Conservation (phyloP, 345 rosid genomes). For the Ricinus communis region DNA sequence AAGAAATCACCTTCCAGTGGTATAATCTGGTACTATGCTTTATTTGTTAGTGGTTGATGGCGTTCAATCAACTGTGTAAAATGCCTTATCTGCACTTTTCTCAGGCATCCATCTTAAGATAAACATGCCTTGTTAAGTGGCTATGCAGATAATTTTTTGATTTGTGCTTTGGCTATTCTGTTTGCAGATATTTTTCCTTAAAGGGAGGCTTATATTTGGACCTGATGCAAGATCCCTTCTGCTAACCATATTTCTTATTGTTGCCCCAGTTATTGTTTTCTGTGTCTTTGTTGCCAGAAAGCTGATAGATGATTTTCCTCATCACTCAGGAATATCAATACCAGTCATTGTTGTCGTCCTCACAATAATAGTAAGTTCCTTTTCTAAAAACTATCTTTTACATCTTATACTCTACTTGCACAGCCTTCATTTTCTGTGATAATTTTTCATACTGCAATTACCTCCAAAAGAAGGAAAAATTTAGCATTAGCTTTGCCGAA, state of each 20-base stretch:
- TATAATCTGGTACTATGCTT: background rate
- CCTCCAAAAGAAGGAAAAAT: background rate
- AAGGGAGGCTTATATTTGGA: conserved; percentile 92
- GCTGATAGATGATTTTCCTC: conserved; percentile 64
- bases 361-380: conserved; percentile 55
- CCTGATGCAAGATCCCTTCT: conserved; percentile 79
- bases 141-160: conserved; percentile 9
- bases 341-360: conserved; percentile 50
- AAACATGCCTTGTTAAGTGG: background rate
- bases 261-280: conserved; percentile 69
- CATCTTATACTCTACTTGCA: background rate
- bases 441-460: background rate
- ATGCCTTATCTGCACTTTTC: background rate
- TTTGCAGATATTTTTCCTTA: conserved; percentile 64
- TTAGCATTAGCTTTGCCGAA: background rate
- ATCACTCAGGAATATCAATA: conserved; percentile 65
- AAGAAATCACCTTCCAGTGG: conserved; percentile 1
- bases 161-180: conserved; percentile 11
- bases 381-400: conserved; percentile 13
- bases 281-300: conserved; percentile 75
- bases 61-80: background rate
- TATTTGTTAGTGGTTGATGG: background rate
- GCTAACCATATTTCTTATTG: conserved; percentile 62
- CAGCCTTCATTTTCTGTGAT: background rate
- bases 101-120: background rate